Evolutionary conservation across 164 flowering plant genomes (phyloP).

Genomic region (Berberis vulgaris): DNA sequence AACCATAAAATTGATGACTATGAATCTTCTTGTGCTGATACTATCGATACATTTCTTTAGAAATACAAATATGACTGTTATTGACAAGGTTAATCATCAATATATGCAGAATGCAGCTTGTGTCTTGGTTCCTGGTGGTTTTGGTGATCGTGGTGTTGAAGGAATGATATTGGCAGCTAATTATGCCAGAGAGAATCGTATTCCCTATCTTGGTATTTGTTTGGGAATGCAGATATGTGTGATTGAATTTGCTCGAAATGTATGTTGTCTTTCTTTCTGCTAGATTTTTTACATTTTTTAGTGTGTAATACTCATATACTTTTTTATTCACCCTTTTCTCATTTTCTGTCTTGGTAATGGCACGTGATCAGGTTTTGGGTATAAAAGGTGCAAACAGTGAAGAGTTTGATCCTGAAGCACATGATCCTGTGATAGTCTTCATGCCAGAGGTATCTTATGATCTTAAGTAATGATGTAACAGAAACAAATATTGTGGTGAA

Average conservation of each 20-base stretch:
- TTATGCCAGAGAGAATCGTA: constrained; percentile 82
- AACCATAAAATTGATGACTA: no score
- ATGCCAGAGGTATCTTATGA: constrained; percentile 86
- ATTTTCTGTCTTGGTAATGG: background rate
- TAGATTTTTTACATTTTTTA: background rate
- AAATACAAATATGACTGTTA: background rate
- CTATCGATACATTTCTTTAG: background rate
- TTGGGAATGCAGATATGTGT: constrained; percentile 99
- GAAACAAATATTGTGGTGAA: no score
- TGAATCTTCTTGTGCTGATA: no score
- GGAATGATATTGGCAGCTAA: constrained; percentile 98
- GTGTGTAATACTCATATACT: background rate
- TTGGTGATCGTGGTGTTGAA: constrained; percentile 95
- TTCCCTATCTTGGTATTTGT: constrained; percentile 97
- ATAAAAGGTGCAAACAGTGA: constrained; percentile 69
- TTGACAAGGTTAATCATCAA: background rate
- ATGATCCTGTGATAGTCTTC: constrained; percentile 74
- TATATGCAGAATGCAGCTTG: constrained; percentile 73
- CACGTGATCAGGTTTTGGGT: constrained; percentile 52
- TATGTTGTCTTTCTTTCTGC: constrained; percentile 23
- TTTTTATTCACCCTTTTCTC: background rate
- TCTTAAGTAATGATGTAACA: background rate
- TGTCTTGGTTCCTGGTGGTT: constrained; percentile 95
- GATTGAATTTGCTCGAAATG: constrained; percentile 90
- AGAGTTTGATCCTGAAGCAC: constrained; percentile 65